Evolutionary conservation across 495 filamentous ascomycete genomes (phyloP), one percentile per base, ranked within the genome.

Genomic region (Tuber melanosporum): DNA sequence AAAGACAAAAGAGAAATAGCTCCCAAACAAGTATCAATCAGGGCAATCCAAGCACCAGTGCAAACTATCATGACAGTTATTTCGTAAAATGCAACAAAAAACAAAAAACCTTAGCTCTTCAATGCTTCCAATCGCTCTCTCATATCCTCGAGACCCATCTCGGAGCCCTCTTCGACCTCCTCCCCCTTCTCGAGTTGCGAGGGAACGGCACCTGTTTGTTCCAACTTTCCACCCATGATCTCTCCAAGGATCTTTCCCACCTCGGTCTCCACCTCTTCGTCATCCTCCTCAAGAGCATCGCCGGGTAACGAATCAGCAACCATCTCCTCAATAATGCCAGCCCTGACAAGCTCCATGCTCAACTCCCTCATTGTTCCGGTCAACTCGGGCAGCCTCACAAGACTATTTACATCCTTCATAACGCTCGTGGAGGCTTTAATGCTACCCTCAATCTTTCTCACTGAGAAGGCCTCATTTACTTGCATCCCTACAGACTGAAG

Each of bases 291-390:
- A 74, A 90, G 87, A 62, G 89, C 88, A 41, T 84, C 85, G 80
- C 91, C 89, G n/a, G 93, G 93, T 78, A 98, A 85, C 62, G 87
- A 90, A 83, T 98, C 95, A 66, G 90, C 91, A 19, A 97, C 91
- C 91, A 98, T 97, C 86, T 99, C 95, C 86, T 99, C 95, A 76
- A 99, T 97, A 78, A 99, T 94, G 5, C 96, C 95, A 3, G 95
- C 94, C 85, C 92, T 94, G 77, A 97, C 91, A 81, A 98, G 84
- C 87, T 99, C 95, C 72, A 91, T 87, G 75, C 91, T 92, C 42
- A 99, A 87, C 85, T 98, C 94, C 71, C 89, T 87, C 95, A 98
- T 98, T 17, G 95, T 98, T 70, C 89, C 90, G 36, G 91, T 93
- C 47, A 99, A 86, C 86, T 97, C 92, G 22, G 95, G 95, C 77